Evolutionary conservation across 495 filamentous ascomycete genomes (phyloP), one percentile per base, ranked within the genome.

Genomic region (Articulospora tetracladia): DNA sequence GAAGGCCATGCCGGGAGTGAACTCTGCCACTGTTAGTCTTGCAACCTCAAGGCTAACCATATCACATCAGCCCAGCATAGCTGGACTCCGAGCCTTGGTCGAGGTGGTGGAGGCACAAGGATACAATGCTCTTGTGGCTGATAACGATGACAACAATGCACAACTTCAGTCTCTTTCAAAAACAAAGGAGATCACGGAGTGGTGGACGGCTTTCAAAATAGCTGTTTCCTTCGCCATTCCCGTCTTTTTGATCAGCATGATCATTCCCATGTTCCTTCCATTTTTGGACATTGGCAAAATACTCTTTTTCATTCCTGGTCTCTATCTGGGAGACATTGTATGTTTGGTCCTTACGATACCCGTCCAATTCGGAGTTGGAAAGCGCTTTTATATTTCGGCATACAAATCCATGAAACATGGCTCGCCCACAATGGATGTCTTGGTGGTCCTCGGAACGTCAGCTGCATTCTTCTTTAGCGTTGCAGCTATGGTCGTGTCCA

Each of bases 391-490:
- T 69, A 68, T 87, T 36, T 90, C 89, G 19, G 93, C 92, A n/a
- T 97, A 79, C 70, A 96, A 92, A 67, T 95, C 91, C 0, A 70
- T 99, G 51, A 88, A 86, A 66, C 95, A 99, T 70, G 81, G 86
- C 11, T 88, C 91, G 1, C 93, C 94, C 1, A 98, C 94, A 1
- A 99, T 99, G 94, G 94, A 99, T 68, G 93, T 99, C 1, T 79
- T 99, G 3, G 92, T 99, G 36, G 90, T 95, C 52, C 72, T 98
- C 3, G 94, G 94, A 12, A 99, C 95, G 19, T 96, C 92, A 0
- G 88, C 93, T n/a, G 94, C 94, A 2, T 98, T 97, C 78, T 96
- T 98, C 72, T 99, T 97, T 75, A 97, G 93, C 70, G 74, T 91
- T 62, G 85, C 89, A 44, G 88, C 92, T 12, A 98, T 99, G 92